Base-by-base conservation (phyloP, 495 filamentous ascomycete genomes). In the Hypoxylon intermedium region DNA sequence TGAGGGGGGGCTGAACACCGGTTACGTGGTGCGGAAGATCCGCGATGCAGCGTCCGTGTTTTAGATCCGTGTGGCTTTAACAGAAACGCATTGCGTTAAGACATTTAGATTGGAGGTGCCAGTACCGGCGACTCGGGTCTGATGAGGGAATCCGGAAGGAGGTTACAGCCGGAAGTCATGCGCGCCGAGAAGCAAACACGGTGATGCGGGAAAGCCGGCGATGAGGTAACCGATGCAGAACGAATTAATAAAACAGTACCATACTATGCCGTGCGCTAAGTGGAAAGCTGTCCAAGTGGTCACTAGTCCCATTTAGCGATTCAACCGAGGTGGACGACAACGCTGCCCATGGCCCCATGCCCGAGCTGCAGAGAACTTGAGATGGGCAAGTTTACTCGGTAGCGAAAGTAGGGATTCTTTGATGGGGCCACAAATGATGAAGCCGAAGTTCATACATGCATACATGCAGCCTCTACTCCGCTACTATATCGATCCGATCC, bases 281-380 rank as follows among this genome's bases (percentile, higher is more conserved):
- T 28, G 19, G n/a, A 50, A 50, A 13, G 30, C 30, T 33, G 30
- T 7, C 9, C 30, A 13, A 13, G 34, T 37, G 28, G 53, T 38
- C 49, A 46, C 54, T 64, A 58, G 60, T 58, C 48, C 13, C 41
- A 20, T 64, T 64, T 64, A 43, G 54, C 53, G 53, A 58, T 58
- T 58, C 60, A 64, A 49, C 60, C 53, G 48, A 58, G 30, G 53
- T 49, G 53, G 28, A 26, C 18, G 37, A 36, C 37, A 38, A 48
- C 50, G 45, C 36, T 55, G 43, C 36, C 44, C 44, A 33, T n/a
- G n/a, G n/a, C n/a, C n/a, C n/a, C n/a, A n/a, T n/a, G n/a, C n/a
- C n/a, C n/a, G n/a, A n/a, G n/a, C n/a, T n/a, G n/a, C n/a, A n/a
- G 44, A 40, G 57, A 54, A 54, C 38, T 12, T n/a, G 28, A 36